Evolutionary conservation across 2,329 filamentous ascomycete species (phyloP), one percentile per base, ranked within the genome.

Genomic region (Fusarium dlaminii): DNA sequence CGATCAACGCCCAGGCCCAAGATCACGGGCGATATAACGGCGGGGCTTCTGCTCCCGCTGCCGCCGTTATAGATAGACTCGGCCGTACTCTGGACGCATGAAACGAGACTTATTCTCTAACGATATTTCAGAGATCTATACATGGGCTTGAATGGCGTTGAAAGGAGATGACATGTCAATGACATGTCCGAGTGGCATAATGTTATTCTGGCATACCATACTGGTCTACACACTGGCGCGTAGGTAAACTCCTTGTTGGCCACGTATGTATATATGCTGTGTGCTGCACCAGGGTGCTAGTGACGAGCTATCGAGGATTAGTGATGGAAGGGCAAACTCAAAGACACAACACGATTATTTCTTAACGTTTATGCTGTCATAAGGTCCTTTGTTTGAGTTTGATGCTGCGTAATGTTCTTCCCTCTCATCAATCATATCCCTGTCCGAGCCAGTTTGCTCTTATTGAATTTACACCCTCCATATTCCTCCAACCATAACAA

Each of bases 1-100:
- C 34, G 52, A 56, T 45, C 46, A 36, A 43, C 40, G 45, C 40
- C 37, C 45, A 30, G 43, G 57, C 42, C 58, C 58, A 59, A 57
- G 36, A 68, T 59, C 40, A 51, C 40, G 56, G 43, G 62, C 54
- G 63, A 52, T 54, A 56, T 15, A 74, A 74, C 67, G 70, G 71
- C 54, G 52, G 71, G 71, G 70, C 64, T 66, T 55, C 45, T 49
- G 43, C 37, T 67, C 37, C 62, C 64, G 43, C 48, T 58, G 34
- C 43, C 61, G 42, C 52, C 45, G 48, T 52, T 30, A 18, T n/a
- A 49, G 43, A 27, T 30, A 63, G 43, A 39, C 51, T 66, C 45
- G 61, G 67, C 67, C 62, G 51, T 43, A 37, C 42, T 40, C 42
- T 54, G 58, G 40, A 32, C 36, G 46, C 27, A 36, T 29, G 61